Evolutionary conservation across 2,329 filamentous ascomycete species (phyloP), one percentile per base, ranked within the genome.

Genomic region (Aspergillus ustus): DNA sequence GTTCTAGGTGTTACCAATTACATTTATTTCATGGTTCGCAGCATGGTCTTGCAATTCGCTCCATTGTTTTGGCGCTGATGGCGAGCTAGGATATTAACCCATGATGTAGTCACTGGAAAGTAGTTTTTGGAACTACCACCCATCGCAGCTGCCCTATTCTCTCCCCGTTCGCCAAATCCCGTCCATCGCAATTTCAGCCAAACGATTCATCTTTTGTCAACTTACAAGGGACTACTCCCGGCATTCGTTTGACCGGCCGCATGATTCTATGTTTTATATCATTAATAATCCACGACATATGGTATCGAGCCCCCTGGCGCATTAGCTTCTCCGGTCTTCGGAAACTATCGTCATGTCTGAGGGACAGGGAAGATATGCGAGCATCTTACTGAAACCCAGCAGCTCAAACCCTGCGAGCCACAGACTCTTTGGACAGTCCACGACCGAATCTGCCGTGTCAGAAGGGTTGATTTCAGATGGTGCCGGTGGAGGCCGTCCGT

Each of bases 1-100:
- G 66, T 69, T 65, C 51, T 63, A 70, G 67, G 69, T 63, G 69
- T 69, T 57, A 34, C 70, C 67, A 64, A 64, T 72, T 66, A 70
- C 45, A 31, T 61, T 57, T 9, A 37, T 43, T 15, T 13, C 52
- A 9, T 40, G 37, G 29, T 29, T 52, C 7, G 48, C 28, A 31
- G 34, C 29, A 28, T 31, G n/a, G 15, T 28, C 25, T 48, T 8
- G 8, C 19, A 13, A 19, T 46, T 19, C 44, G 44, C 34, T 15
- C 15, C 15, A 4, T 40, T 15, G 34, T 40, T 15, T 13, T 15
- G 11, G 15, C 15, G 13, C 15, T 13, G 13, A 15, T 40, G 34
- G 11, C 34, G 5, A 40, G 34, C 15, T 40, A 15, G 34, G 8
- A 46, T 25, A 46, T 46, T 7, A 46, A 20, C 6, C 44, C 8